A percentile compares a stretch with the other conserved stretches of the same genome.
phyloP scores from a whole-genome alignment of 257 asterid species.

The Cruciata laevipes region DNA sequence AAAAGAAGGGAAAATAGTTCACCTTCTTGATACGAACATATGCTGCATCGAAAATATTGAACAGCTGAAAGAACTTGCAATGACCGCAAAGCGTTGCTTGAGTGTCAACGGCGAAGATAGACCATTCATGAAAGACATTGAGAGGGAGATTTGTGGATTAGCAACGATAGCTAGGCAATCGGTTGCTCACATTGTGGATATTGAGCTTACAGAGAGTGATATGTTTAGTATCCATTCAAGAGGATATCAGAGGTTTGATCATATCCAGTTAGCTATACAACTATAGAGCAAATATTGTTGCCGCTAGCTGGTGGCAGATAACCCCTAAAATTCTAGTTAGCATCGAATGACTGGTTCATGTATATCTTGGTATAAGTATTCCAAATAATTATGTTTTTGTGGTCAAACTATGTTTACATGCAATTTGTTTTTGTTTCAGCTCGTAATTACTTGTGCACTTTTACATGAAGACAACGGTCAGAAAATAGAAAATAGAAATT shows the following conservation, averaged over 20 bases:
- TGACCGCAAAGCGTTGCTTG: conserved; percentile 26
- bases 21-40: neutral
- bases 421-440: too few relatives aligned
- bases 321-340: neutral
- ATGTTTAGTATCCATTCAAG: neutral
- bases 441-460: too few relatives aligned
- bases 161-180: neutral
- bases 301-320: conserved; percentile 8
- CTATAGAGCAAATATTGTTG: neutral
- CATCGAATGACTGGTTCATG: too few relatives aligned
- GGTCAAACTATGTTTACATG: too few relatives aligned
- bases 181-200: neutral
- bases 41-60: conserved; percentile 14
- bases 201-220: neutral
- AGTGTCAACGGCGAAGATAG: conserved; percentile 14
- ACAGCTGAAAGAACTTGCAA: conserved; percentile 14
- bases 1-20: neutral
- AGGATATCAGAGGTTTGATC: neutral
- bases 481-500: too few relatives aligned
- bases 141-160: neutral
- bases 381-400: too few relatives aligned
- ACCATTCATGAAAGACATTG: conserved; percentile 25
- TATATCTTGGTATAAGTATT: too few relatives aligned
- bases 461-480: too few relatives aligned
- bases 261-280: neutral